Evolutionary conservation across 192 early-diverging fungal genomes (phyloP).

Genomic region (Pecoramyces ruminantium): DNA sequence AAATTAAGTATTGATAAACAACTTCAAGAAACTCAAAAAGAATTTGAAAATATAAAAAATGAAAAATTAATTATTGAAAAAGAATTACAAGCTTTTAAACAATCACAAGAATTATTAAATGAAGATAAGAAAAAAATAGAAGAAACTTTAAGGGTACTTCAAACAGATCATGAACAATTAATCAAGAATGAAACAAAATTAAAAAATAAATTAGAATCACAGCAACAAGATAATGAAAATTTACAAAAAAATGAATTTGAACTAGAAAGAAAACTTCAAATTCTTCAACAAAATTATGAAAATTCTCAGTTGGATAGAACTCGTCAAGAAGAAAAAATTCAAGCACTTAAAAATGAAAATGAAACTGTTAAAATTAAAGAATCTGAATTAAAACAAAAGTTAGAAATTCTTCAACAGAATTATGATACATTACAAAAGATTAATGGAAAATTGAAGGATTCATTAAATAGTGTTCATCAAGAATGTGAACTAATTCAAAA

Average conservation of each 20-base stretch:
- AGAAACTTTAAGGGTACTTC: background rate
- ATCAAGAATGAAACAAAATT: background rate
- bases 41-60: background rate
- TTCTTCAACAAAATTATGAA: background rate
- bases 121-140: background rate
- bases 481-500: background rate
- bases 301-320: background rate
- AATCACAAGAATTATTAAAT: background rate
- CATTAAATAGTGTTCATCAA: background rate
- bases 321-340: background rate
- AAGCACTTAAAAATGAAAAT: background rate
- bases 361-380: background rate
- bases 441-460: background rate
- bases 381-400: background rate
- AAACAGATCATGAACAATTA: background rate
- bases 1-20: background rate
- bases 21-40: background rate
- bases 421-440: background rate
- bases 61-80: background rate
- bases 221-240: background rate
- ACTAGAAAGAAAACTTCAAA: background rate
- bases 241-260: background rate
- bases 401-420: background rate
- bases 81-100: background rate
- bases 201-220: background rate